These are phyloP conservation scores for Coemansia sp. DNA, from an alignment of 192 early-diverging fungal species.

Conservation along the genomic window DNA sequence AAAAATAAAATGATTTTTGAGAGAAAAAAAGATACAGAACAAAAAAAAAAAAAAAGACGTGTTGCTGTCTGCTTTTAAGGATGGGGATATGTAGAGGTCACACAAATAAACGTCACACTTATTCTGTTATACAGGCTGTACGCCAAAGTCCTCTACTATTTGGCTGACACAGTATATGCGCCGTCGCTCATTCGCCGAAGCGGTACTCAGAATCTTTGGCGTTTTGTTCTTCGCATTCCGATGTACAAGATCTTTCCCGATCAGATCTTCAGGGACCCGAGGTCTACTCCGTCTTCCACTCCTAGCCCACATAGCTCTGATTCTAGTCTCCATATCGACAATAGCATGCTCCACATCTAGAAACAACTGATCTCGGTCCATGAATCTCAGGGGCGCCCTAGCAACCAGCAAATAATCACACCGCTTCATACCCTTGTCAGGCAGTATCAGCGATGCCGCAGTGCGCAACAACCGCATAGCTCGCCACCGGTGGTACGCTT, in stretches of 20 bases:
- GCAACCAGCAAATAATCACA: conserved; percentile 44
- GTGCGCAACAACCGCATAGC: conserved; percentile 29
- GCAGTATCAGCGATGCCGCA: conserved; percentile 31
- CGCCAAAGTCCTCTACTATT: conserved; percentile 1
- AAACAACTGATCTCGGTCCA: conserved; percentile 39
- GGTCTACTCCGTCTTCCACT: not conserved
- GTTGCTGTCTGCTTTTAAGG: not conserved
- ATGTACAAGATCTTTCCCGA: not conserved
- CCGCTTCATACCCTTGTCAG: conserved; percentile 43
- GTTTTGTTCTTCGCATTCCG: not conserved
- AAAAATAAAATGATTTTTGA: not conserved
- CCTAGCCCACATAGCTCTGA: not conserved
- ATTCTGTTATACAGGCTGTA: not conserved
- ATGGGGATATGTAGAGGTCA: no score
- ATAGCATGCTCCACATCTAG: conserved; percentile 29
- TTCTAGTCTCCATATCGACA: conserved; percentile 11
- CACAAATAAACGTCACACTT: not conserved
- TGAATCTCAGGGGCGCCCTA: conserved; percentile 15
- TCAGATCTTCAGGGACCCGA: not conserved
- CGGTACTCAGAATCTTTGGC: not conserved
- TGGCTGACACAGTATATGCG: conserved; percentile 4
- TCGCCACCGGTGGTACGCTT: conserved; percentile 40
- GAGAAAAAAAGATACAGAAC: not conserved
- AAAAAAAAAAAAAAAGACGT: not conserved
- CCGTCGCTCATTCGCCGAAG: not conserved